These are phyloP conservation scores for Mucor lusitanicus DNA, from an alignment of 371 early-diverging fungal genomes.

Conservation along the genomic window DNA sequence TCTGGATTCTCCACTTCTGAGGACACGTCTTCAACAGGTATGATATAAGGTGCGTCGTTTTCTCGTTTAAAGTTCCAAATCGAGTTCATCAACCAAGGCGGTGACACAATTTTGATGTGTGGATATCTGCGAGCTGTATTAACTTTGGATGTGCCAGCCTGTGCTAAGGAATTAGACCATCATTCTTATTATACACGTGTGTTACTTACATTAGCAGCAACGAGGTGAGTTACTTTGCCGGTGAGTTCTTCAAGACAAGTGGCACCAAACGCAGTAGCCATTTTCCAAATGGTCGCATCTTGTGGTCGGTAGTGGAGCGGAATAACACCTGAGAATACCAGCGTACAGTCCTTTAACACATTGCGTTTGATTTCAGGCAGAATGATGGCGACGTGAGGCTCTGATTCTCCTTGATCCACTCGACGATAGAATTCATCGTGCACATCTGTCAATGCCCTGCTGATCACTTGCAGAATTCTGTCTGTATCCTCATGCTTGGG, in stretches of 20 bases:
- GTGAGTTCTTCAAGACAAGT: conserved; percentile 56
- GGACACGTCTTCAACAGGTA: conserved; percentile 9
- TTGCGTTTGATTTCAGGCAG: conserved; percentile 46
- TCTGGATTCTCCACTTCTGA: conserved; percentile 45
- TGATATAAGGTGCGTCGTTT: conserved; percentile 54
- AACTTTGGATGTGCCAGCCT: conserved; percentile 64
- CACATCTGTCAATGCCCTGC: conserved; percentile 36
- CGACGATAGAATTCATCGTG: conserved; percentile 47
- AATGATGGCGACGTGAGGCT: conserved; percentile 46
- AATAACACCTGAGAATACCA: conserved; percentile 64
- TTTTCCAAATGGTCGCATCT: conserved; percentile 67
- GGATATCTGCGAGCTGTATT: conserved; percentile 47
- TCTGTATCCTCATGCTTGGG: neutral
- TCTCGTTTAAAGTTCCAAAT: conserved; percentile 57
- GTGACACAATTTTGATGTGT: conserved; percentile 52
- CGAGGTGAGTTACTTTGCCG: conserved; percentile 70
- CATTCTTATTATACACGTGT: neutral
- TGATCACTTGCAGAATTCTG: neutral
- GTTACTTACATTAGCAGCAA: conserved; percentile 70
- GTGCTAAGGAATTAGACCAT: neutral
- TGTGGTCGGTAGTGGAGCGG: conserved; percentile 47
- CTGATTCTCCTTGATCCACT: conserved; percentile 14
- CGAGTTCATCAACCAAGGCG: conserved; percentile 67
- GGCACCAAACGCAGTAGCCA: conserved; percentile 73
- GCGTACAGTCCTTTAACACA: conserved; percentile 45